Percentiles rank a stretch among this genome's conserved stretches.
Conservation (phyloP, 2,329 filamentous ascomycete species). For the Colletotrichum lupini region DNA sequence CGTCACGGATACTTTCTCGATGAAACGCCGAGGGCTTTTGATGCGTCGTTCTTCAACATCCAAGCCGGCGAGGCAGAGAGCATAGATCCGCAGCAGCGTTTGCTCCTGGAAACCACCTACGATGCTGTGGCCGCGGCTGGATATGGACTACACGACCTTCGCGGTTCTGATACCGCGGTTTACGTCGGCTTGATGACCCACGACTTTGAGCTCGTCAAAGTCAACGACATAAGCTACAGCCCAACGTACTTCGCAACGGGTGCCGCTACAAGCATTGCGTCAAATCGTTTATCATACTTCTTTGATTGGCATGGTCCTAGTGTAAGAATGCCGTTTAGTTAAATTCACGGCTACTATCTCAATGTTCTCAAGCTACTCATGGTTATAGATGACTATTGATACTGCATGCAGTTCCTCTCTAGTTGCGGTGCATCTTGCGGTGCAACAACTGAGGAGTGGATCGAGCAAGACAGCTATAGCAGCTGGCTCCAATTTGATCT, state of each 20-base stretch:
- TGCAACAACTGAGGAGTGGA: constrained; percentile 46
- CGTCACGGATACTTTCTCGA: constrained; percentile 38
- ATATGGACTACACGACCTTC: not conserved
- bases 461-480: constrained; percentile 44
- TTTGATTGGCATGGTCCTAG: constrained; percentile 52
- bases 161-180: constrained; percentile 13
- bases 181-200: constrained; percentile 38
- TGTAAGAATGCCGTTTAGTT: constrained; percentile 29
- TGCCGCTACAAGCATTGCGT: constrained; percentile 45
- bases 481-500: constrained; percentile 41
- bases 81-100: constrained; percentile 48
- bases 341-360: too few relatives aligned
- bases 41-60: constrained; percentile 45
- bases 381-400: constrained; percentile 51
- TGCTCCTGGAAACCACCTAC: constrained; percentile 47
- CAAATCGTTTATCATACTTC: constrained; percentile 53
- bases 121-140: constrained; percentile 43
- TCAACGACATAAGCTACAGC: constrained; percentile 39
- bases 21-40: constrained; percentile 37
- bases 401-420: constrained; percentile 58
- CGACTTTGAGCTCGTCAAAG: constrained; percentile 40
- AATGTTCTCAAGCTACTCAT: not conserved
- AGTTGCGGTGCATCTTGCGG: constrained; percentile 52
- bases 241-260: constrained; percentile 46
- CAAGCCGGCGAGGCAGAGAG: constrained; percentile 41